phyloP scores from a whole-genome alignment of 805 yeast genomes.

The Zygotorulaspora florentina region DNA sequence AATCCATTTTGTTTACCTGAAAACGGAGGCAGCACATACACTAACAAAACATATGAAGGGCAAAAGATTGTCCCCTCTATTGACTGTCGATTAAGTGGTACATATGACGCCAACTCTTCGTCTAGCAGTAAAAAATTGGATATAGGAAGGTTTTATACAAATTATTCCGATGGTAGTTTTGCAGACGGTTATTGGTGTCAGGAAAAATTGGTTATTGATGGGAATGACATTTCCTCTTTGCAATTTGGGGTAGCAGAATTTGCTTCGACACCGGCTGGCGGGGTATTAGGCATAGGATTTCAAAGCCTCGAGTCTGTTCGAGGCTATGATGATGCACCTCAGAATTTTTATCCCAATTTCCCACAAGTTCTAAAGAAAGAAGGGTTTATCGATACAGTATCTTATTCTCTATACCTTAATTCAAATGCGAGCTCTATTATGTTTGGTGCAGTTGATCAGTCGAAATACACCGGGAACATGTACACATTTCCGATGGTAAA shows the following conservation, averaged over 20 bases:
- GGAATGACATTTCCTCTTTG: conserved; percentile 42
- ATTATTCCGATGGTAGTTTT: conserved; percentile 46
- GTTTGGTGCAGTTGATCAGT: conserved; percentile 61
- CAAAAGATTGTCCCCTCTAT: conserved; percentile 14
- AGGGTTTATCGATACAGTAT: conserved; percentile 47
- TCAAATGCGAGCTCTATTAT: conserved; percentile 45
- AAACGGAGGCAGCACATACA: background rate
- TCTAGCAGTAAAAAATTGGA: conserved; percentile 13
- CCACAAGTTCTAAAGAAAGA: conserved; percentile 53
- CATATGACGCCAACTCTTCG: conserved; percentile 18
- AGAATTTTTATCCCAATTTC: conserved; percentile 49
- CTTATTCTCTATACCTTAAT: conserved; percentile 57
- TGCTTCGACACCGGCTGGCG: conserved; percentile 49
- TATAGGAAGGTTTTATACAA: conserved; percentile 34
- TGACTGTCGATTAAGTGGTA: conserved; percentile 20
- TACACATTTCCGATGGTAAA: conserved; percentile 48
- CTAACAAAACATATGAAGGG: conserved; percentile 14
- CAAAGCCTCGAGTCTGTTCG: conserved; percentile 51
- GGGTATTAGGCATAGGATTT: conserved; percentile 68
- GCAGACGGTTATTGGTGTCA: conserved; percentile 58
- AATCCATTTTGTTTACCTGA: conserved; percentile 30
- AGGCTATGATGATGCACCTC: conserved; percentile 25
- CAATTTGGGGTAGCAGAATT: conserved; percentile 65
- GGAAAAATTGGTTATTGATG: conserved; percentile 53
- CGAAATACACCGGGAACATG: conserved; percentile 49